Conservation (phyloP, 2,329 filamentous ascomycete genomes). For the Aureobasidium sp. region DNA sequence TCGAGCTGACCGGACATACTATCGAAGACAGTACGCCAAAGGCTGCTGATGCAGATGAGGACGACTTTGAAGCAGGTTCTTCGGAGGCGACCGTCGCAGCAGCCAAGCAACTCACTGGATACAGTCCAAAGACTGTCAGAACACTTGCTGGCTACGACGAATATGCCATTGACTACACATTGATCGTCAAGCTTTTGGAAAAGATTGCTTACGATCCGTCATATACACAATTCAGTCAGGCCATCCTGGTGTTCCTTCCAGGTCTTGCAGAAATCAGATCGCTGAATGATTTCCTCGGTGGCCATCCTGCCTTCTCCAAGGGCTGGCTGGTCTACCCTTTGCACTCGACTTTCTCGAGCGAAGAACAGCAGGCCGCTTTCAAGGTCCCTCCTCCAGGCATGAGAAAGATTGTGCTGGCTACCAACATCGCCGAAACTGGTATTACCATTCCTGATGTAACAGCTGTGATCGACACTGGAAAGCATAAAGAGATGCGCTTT, state of each 20-base stretch:
- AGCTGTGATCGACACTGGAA: conserved; percentile 92
- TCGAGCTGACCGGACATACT: conserved; percentile 75
- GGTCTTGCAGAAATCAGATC: conserved; percentile 68
- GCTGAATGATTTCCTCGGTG: conserved; percentile 75
- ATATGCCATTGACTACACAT: conserved; percentile 81
- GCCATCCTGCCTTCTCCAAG: conserved; percentile 65
- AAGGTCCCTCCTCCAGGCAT: conserved; percentile 71
- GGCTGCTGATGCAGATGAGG: conserved; percentile 39
- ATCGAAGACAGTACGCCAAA: conserved; percentile 46
- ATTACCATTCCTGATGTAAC: conserved; percentile 98
- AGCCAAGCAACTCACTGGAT: conserved; percentile 61
- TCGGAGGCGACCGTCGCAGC: conserved; percentile 37
- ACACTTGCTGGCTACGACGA: conserved; percentile 76
- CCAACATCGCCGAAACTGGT: conserved; percentile 96
- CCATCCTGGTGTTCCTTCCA: conserved; percentile 88
- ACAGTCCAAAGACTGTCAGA: conserved; percentile 68
- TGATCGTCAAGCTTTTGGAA: conserved; percentile 72
- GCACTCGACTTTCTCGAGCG: conserved; percentile 90
- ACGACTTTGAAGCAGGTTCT: conserved; percentile 35
- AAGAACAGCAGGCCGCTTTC: conserved; percentile 94
- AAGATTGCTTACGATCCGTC: conserved; percentile 64
- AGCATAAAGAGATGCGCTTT: conserved; percentile 95
- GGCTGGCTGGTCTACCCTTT: conserved; percentile 83
- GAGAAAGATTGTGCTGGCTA: conserved; percentile 91
- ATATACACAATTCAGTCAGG: conserved; percentile 70